Percentiles rank a stretch among this genome's conserved stretches.
phyloP scores from a whole-genome alignment of 345 rosid genomes.

The Corchorus capsularis region DNA sequence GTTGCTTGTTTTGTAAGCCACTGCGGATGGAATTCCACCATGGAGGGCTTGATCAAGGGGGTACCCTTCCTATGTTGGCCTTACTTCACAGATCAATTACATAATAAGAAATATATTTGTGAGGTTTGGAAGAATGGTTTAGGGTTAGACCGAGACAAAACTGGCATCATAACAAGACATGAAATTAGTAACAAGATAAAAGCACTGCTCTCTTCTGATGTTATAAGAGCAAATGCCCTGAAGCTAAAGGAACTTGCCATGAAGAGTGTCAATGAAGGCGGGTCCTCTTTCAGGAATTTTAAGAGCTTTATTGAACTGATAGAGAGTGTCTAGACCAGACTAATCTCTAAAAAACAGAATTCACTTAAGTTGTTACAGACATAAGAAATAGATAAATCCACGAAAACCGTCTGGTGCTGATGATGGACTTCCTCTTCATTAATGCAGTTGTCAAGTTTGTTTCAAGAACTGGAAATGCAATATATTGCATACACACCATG shows the following conservation, averaged over 20 bases:
- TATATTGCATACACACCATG: neutral
- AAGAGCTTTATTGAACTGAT: conserved; percentile 20
- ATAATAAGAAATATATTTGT: conserved; percentile 32
- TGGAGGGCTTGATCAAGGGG: conserved; percentile 40
- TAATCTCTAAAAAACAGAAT: neutral
- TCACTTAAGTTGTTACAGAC: neutral
- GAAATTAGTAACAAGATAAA: conserved; percentile 23
- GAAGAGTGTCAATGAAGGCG: conserved; percentile 25
- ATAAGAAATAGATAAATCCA: neutral
- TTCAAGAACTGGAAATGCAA: neutral
- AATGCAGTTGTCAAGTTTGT: neutral
- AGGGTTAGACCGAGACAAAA: conserved; percentile 12
- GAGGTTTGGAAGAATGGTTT: conserved; percentile 35
- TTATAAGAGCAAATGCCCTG: conserved; percentile 21
- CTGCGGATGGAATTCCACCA: conserved; percentile 45
- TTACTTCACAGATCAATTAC: conserved; percentile 32
- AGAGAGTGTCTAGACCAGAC: neutral
- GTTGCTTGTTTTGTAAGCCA: conserved; percentile 44
- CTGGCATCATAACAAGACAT: conserved; percentile 35
- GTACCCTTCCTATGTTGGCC: conserved; percentile 47
- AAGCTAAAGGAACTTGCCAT: conserved; percentile 33
- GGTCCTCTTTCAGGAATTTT: conserved; percentile 37
- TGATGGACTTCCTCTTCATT: neutral
- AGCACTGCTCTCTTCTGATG: conserved; percentile 9
- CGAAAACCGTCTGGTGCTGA: neutral